phyloP scores from a whole-genome alignment of 805 yeast species.

The Metschnikowia peoriensis region DNA sequence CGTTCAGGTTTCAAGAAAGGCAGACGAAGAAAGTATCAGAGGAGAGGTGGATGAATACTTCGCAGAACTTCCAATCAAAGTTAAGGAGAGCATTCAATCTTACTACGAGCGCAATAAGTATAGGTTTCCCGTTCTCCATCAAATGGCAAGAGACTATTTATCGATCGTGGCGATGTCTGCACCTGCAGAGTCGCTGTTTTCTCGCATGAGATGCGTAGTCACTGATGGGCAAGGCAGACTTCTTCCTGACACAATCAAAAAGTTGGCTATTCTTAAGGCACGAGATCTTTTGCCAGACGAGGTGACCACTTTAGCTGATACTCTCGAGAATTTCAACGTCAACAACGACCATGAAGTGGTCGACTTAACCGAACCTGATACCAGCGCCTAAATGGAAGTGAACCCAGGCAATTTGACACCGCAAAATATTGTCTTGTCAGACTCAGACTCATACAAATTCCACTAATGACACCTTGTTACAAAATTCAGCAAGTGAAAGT shows the following conservation, averaged over 20 bases:
- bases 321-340: not conserved
- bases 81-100: not conserved
- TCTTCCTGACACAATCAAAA: not conserved
- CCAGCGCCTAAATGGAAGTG: not conserved
- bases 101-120: not conserved
- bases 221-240: not conserved
- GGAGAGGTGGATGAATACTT: not conserved
- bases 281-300: not conserved
- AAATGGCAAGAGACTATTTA: slow-evolving; percentile 2
- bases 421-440: no score
- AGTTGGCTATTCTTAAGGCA: not conserved
- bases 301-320: not conserved
- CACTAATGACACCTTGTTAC: not conserved
- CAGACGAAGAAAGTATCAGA: not conserved
- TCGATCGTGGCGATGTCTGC: not conserved
- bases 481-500: not conserved
- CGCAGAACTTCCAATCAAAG: not conserved
- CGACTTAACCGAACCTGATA: not conserved
- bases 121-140: not conserved
- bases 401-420: no score
- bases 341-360: not conserved
- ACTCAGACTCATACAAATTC: no score
- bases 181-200: not conserved
- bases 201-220: not conserved
- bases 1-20: not conserved